Base-by-base conservation (phyloP, 768 basidiomycete genomes). In the Suillus variegatus region DNA sequence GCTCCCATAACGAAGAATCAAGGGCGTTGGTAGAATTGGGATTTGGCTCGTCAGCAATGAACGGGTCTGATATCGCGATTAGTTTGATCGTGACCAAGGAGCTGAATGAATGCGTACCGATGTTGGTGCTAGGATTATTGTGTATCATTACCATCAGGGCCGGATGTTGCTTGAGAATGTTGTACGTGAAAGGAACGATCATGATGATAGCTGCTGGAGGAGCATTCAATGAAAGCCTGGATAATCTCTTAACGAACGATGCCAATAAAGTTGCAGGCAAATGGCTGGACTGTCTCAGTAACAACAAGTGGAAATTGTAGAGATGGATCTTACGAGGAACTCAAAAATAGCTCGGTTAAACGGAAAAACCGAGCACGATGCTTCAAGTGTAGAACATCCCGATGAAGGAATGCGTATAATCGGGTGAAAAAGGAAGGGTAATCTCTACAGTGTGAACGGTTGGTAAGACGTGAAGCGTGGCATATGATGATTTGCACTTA, bases 301-400 rank as follows among this genome's bases (percentile, higher is more conserved):
- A 63, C 12, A 47, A 54, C 44, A 44, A 18, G 18, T 62, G 54
- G 40, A 54, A 46, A 64, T 61, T n/a, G 25, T 64, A 22, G 57
- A 28, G 20, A 41, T 54, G 58, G 36, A 32, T 83, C 91, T 66
- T 66, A 97, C 95, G 94, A 92, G 3, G 97, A 98, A 64, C 91
- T 88, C 64, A 99, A 82, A 81, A 98, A 99, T 4, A 94, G 80
- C 65, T 98, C 97, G 0, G 90, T 86, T 70, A 99, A 80, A 36
- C 97, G 87, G 84, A 99, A 97, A 80, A 99, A 99, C 49, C 97
- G 86, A 1, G 97, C 92, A 14, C 97, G 87, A 73, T 97, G 91
- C 73, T 94, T 97, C 61, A 93, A 85, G 71, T 99, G 97, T 8
- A 99, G 84, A 5, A 97, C 85, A 22, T 95, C 87, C 12, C 90